These are phyloP conservation scores for Naematelia encephala DNA, from an alignment of 768 basidiomycete species.

Conservation along the genomic window DNA sequence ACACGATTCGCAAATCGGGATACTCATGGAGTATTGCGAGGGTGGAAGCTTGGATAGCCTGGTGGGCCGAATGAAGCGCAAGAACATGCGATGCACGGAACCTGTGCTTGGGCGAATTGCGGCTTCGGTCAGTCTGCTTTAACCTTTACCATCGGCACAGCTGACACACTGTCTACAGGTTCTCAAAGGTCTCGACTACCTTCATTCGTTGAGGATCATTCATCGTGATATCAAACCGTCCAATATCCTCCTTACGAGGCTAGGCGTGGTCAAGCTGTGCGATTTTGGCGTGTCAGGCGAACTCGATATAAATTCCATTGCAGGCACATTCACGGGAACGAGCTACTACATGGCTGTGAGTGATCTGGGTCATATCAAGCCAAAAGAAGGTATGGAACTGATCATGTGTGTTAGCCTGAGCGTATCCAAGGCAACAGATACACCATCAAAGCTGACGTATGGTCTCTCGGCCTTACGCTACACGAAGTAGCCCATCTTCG, in stretches of 20 bases:
- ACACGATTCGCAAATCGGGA: slow-evolving; percentile 47
- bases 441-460: slow-evolving; percentile 52
- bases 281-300: slow-evolving; percentile 53
- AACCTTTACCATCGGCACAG: neutral
- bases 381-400: neutral
- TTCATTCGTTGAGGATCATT: slow-evolving; percentile 50
- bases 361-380: slow-evolving; percentile 2
- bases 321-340: slow-evolving; percentile 52
- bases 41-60: slow-evolving; percentile 49
- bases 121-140: slow-evolving; percentile 34
- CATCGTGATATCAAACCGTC: slow-evolving; percentile 53
- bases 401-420: slow-evolving; percentile 45
- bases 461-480: slow-evolving; percentile 51
- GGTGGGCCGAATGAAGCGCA: slow-evolving; percentile 40
- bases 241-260: slow-evolving; percentile 49
- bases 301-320: slow-evolving; percentile 45
- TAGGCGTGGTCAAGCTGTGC: slow-evolving; percentile 51
- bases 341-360: slow-evolving; percentile 53
- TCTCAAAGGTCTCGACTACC: slow-evolving; percentile 48
- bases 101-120: slow-evolving; percentile 51
- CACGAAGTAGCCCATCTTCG: slow-evolving; percentile 51
- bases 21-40: slow-evolving; percentile 53
- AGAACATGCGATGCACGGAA: slow-evolving; percentile 45
- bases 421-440: slow-evolving; percentile 50
- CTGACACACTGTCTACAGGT: slow-evolving; percentile 21